Evolutionary conservation across 306 rosid genomes (phyloP).

Genomic region (Notholithocarpus densiflorus): DNA sequence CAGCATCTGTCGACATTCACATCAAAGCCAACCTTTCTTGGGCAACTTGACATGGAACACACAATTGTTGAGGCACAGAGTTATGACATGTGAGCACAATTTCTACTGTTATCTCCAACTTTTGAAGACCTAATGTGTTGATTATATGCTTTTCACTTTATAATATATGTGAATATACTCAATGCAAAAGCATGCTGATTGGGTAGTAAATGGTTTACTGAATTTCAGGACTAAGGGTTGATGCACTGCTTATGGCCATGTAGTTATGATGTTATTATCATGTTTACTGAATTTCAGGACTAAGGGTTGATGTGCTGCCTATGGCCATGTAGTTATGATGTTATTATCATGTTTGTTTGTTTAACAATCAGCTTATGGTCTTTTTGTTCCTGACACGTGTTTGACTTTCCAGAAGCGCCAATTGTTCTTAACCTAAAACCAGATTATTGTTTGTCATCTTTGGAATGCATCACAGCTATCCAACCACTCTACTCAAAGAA

Average conservation of each 20-base stretch:
- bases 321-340: not conserved
- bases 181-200: not conserved
- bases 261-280: too few species aligned
- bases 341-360: too few species aligned
- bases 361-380: too few species aligned
- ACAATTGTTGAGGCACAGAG: conserved; percentile 87
- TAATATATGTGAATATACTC: not conserved
- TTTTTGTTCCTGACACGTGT: not conserved
- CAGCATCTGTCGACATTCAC: conserved; percentile 82
- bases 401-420: not conserved
- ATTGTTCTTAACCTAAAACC: not conserved
- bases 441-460: not conserved
- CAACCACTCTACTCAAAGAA: not conserved
- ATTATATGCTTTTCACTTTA: not conserved
- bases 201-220: not conserved
- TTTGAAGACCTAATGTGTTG: not conserved
- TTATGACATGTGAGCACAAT: conserved; percentile 75
- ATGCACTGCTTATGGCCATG: not conserved
- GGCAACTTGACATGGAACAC: conserved; percentile 97
- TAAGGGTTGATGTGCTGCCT: not conserved
- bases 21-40: conserved; percentile 88
- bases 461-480: not conserved
- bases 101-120: not conserved
- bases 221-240: not conserved
- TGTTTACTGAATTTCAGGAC: not conserved